Evolutionary conservation across 2,329 filamentous ascomycete genomes (phyloP), one percentile per base, ranked within the genome.

Genomic region (Talaromyces amestolkiae): DNA sequence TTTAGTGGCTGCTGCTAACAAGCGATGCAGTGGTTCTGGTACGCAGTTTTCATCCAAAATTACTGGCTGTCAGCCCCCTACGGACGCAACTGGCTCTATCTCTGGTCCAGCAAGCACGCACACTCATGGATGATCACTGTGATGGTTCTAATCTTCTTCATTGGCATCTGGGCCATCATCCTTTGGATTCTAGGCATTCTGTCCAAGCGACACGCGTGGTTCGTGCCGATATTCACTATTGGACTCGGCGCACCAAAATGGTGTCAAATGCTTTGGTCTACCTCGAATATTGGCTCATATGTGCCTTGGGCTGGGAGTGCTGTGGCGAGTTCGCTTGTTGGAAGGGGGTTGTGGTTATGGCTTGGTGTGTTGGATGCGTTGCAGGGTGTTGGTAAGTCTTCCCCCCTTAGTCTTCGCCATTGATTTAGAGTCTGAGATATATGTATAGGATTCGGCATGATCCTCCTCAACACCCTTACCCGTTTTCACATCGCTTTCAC

Each of bases 231-330:
- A 66, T 87, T 88, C 70, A 85, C 86, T 61, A 84, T 88, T 66
- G 86, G 85, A 11, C 82, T 89, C 56, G 70, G 85, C 51, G 84
- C 85, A 4, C 86, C 86, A 1, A 78, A 86, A 68, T 89, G 86
- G 86, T 82, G 81, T 41, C 86, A 89, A 74, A 87, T 87, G 72
- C 82, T 87, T 65, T 88, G 86, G 86, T 82, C 81, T 2, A 84
- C 81, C 3, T 84, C 81, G 11, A 81, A 82, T 51, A 82, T 87
- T 68, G 86, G 85, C 8, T 75, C 80, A 53, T 87, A 84, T 70
- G 73, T 89, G 2, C 86, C 86, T 2, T 87, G 85, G 86, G 83
- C 82, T 7, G 83, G 83, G 35, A 74, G 77, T 2, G 79, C 81
- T 15, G 72, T 84, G 1, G 79, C 80, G 15, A 80, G 82, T n/a